Base-by-base conservation (phyloP, 140 eudicot species). In the Stevia rebaudiana region DNA sequence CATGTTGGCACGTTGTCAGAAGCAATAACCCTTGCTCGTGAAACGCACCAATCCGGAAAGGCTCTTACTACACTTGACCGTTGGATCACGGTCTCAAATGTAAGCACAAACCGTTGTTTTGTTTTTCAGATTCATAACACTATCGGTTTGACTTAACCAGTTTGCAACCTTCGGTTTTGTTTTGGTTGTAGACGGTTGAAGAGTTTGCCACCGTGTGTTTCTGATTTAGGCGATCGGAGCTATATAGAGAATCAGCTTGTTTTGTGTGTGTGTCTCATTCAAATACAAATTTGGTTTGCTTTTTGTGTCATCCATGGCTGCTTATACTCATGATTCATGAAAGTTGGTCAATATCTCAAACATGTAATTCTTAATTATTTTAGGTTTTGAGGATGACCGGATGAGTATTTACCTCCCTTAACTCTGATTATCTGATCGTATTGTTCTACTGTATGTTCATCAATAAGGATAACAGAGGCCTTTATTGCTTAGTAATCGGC, bases 21-120 rank as follows among this genome's bases (percentile, higher is more conserved):
- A 76, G 95, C 94, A 25, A 84, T 91, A 48, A 75, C 86, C 25
- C 66, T 91, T 16, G 91, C 89, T 46, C 89, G 81, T 24, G 86
- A 87, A 62, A 87, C 89, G 5, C 98, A 82, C 42, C 79, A 49
- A 66, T 81, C 89, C 0, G 96, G 98, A 39, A 79, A 84, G 51
- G 94, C 86, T 64, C 67, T 82, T 8, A 44, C 31, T n/a, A 85
- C 86, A 53, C 84, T 87, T 17, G 66, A 91, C 16, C 64, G 19
- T 11, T 91, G 95, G 98, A 78, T 56, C 30, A 3, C 36, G 41
- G 53, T 74, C 64, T 86, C 94, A 33, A 80, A 71, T 72, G 90
- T 86, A 73, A 69, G 84, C 55, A 47, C 58, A 63, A 41, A 11
- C 13, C 11, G 15, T 37, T 42, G 8, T 54, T 11, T 37, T 19